Evolutionary conservation across 2,329 filamentous ascomycete species (phyloP).

Genomic region (Diaporthe citri): DNA sequence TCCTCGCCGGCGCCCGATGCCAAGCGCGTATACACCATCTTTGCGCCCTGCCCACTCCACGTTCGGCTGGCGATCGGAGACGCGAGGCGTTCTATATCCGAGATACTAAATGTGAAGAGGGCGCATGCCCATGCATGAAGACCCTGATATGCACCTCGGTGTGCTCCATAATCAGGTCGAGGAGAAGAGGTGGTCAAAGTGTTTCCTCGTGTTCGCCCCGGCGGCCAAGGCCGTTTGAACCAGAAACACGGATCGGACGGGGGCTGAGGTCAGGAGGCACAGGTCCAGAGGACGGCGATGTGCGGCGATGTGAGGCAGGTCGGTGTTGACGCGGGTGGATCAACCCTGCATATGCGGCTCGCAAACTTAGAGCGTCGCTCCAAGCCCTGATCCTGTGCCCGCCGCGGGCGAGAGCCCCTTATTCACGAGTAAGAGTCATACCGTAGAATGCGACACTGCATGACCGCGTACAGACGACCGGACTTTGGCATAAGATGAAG

Average conservation of each 20-base stretch:
- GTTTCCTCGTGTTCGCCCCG: conserved; percentile 11
- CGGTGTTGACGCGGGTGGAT: background rate
- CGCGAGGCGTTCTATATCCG: background rate
- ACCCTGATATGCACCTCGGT: background rate
- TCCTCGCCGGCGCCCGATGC: background rate
- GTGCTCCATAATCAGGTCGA: background rate
- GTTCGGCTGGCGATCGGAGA: background rate
- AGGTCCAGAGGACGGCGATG: background rate
- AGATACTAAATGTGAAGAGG: background rate
- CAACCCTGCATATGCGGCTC: conserved; percentile 5
- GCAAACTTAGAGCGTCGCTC: conserved; percentile 9
- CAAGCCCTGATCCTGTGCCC: background rate
- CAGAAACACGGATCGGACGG: background rate
- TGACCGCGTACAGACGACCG: conserved; percentile 4
- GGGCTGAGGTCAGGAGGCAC: conserved; percentile 7
- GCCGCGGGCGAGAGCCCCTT: background rate
- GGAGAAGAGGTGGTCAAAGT: conserved; percentile 7
- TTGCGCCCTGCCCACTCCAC: background rate
- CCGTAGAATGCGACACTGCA: conserved; percentile 1
- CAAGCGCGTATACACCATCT: conserved; percentile 20
- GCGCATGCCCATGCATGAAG: conserved; percentile 14
- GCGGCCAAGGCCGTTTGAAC: background rate
- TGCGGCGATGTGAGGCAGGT: background rate
- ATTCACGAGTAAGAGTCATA: conserved; percentile 17
- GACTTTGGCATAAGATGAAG: background rate